Percentiles rank a stretch among this genome's conserved stretches.
These are phyloP conservation scores for Chamaenerion angustifolium DNA, from an alignment of 345 rosid species.

Conservation along the genomic window DNA sequence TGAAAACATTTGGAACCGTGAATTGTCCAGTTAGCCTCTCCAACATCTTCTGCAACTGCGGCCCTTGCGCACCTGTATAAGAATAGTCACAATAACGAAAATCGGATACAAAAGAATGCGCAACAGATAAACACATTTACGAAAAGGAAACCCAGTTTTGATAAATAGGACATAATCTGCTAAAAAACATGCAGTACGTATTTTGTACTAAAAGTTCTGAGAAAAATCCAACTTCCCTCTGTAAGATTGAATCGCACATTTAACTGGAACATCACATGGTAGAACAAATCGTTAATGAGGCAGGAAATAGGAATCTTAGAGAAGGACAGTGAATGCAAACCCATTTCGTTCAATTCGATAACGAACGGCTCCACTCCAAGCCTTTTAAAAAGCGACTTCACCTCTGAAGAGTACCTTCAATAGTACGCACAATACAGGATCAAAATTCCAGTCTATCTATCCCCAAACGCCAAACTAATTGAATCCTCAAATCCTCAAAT, in stretches of 20 bases:
- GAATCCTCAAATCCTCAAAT: neutral
- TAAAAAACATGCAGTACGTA: too few species aligned
- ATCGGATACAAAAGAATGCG: too few species aligned
- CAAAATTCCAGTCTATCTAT: neutral
- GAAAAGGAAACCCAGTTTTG: slow-evolving; percentile 4
- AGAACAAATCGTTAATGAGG: too few species aligned
- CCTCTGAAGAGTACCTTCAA: slow-evolving; percentile 77
- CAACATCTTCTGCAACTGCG: slow-evolving; percentile 69
- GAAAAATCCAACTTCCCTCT: too few species aligned
- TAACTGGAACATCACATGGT: too few species aligned
- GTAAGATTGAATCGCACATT: too few species aligned
- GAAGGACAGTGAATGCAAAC: slow-evolving; percentile 29
- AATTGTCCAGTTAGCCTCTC: slow-evolving; percentile 86
- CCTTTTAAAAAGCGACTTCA: slow-evolving; percentile 69
- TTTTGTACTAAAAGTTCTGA: too few species aligned
- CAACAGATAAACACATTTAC: too few species aligned
- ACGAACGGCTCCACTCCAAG: slow-evolving; percentile 67
- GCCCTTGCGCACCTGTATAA: slow-evolving; percentile 94
- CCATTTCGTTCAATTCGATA: slow-evolving; percentile 81
- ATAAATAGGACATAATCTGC: neutral
- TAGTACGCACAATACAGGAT: slow-evolving; percentile 1
- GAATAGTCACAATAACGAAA: too few species aligned
- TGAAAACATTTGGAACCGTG: slow-evolving; percentile 90
- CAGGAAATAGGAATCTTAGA: too few species aligned
- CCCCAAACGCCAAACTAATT: neutral